Base-by-base conservation (phyloP, 257 asterid genomes). In the Oldenlandia corymbosa region DNA sequence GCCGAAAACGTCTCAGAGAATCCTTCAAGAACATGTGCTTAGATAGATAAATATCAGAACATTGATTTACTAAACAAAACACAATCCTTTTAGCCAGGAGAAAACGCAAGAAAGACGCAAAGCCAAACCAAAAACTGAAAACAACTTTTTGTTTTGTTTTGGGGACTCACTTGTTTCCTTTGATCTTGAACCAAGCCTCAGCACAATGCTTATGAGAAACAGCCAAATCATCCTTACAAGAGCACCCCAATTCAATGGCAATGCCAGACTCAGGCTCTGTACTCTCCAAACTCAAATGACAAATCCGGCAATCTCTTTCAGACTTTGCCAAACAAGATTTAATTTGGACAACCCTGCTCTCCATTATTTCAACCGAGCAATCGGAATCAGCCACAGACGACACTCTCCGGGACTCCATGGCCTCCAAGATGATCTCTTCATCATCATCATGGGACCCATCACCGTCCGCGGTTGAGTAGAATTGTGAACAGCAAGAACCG, bases 121-220 rank as follows among this genome's bases (percentile, higher is more conserved):
- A 54, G 34, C 20, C 0, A 16, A 6, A 18, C n/a, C n/a, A 12
- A 72, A 4, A 51, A 26, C 4, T 31, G 10, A 26, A 4, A 9
- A 48, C 16, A 53, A n/a, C 16, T 59, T 23, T 16, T 61, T 54
- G 41, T 27, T 31, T 12, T 58, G 58, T 46, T 23, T n/a, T n/a
- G n/a, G n/a, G n/a, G 10, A 76, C 95, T 81, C 62, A 90, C 97
- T 82, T 87, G 75, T 90, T 90, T 68, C 97, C 97, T 79, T 87
- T 87, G 83, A 90, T 87, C 78, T 85, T 87, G 86, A 90, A 90
- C 97, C 95, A 90, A 45, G 94, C 80, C 65, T 87, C 95, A 51
- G 97, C 97, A 75, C 97, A 90, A 64, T 87, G 88, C 71, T 71
- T 85, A 68, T 90, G 97, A 58, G 92, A 90, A 77, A 85, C 88